These are phyloP conservation scores for Cordyceps farinosa DNA, from an alignment of 2,329 filamentous ascomycete genomes.

Conservation along the genomic window DNA sequence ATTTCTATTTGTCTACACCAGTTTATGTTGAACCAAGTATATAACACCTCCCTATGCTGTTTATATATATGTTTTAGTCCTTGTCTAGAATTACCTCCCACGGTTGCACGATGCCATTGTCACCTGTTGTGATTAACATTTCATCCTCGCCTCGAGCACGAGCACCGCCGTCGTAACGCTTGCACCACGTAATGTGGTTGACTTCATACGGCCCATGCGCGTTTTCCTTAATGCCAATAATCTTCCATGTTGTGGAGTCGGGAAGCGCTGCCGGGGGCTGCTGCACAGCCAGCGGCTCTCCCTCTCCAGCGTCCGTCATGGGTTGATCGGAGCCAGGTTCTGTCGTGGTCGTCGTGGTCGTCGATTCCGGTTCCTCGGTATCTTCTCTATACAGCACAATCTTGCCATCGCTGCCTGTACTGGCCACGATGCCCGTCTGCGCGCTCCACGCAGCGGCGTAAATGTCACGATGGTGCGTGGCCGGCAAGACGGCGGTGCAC, in stretches of 20 bases:
- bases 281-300: constrained; percentile 3
- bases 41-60: neutral
- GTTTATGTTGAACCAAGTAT: constrained; percentile 2
- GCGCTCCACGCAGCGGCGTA: constrained; percentile 85
- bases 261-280: neutral
- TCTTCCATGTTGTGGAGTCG: constrained; percentile 59
- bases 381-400: constrained; percentile 75
- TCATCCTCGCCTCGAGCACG: constrained; percentile 64
- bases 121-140: constrained; percentile 84
- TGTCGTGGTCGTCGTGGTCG: constrained; percentile 27
- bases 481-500: constrained; percentile 71
- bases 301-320: constrained; percentile 26
- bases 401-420: constrained; percentile 80
- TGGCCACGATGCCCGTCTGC: constrained; percentile 74
- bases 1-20: neutral
- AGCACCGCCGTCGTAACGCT: constrained; percentile 63
- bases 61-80: neutral
- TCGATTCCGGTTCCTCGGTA: constrained; percentile 18
- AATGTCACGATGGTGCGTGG: constrained; percentile 72
- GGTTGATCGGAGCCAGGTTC: constrained; percentile 23
- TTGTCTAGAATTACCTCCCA: constrained; percentile 58
- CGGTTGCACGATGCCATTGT: constrained; percentile 82
- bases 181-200: constrained; percentile 88
- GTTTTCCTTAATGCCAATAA: constrained; percentile 65
- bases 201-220: constrained; percentile 92